Conservation (phyloP, 148 eudicot species). For the Amaranthus hypochondriacus region DNA sequence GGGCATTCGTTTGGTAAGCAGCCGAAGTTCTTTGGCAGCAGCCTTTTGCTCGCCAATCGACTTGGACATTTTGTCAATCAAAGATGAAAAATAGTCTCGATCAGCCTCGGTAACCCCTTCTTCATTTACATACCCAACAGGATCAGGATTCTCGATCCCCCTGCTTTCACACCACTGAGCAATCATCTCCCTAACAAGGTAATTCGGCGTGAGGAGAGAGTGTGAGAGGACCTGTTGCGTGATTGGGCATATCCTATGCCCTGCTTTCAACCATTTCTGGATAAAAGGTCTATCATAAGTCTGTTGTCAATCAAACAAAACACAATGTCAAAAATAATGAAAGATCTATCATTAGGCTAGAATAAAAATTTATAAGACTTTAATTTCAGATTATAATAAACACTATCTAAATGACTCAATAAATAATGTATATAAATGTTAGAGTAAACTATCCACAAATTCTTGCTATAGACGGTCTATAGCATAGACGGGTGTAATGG, state of each 20-base stretch:
- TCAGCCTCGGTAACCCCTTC: constrained; percentile 57
- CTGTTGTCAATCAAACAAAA: constrained; percentile 35
- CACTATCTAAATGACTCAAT: too few species aligned
- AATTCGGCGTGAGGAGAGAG: constrained; percentile 65
- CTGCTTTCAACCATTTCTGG: constrained; percentile 82
- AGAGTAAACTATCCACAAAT: too few species aligned
- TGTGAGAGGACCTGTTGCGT: constrained; percentile 93
- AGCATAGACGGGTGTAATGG: too few species aligned
- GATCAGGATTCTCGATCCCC: constrained; percentile 48
- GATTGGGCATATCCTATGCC: constrained; percentile 71
- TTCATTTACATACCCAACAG: constrained; percentile 33
- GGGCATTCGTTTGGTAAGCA: constrained; percentile 68
- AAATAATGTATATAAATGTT: too few species aligned
- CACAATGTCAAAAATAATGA: not conserved
- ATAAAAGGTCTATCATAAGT: constrained; percentile 82
- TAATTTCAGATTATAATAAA: too few species aligned
- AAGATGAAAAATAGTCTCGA: constrained; percentile 43
- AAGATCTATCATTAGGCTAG: too few species aligned
- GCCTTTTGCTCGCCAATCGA: constrained; percentile 63
- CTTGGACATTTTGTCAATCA: constrained; percentile 66
- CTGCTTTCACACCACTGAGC: constrained; percentile 61
- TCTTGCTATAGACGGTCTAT: too few species aligned
- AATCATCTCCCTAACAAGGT: constrained; percentile 62
- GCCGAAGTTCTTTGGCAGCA: constrained; percentile 76
- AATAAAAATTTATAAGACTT: too few species aligned